Evolutionary conservation across 495 filamentous ascomycete species (phyloP).

Genomic region (Lasiosphaeris hirsuta): DNA sequence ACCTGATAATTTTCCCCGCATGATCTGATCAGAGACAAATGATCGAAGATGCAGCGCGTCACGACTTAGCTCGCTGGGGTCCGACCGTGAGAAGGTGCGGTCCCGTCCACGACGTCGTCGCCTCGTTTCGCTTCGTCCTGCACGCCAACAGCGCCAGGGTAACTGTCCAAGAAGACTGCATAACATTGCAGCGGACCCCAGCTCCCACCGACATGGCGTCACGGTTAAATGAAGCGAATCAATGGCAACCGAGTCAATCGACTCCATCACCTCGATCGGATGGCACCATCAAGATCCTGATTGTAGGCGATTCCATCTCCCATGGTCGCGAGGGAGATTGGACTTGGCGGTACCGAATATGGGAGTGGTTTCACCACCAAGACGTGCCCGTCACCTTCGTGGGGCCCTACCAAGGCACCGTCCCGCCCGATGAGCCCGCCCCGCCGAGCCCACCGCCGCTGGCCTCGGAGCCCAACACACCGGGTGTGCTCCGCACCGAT

Average conservation of each 20-base stretch:
- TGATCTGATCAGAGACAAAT: too few relatives aligned
- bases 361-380: slow-evolving; percentile 29
- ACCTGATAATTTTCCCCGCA: too few relatives aligned
- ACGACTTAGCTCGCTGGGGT: too few relatives aligned
- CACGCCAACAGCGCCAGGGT: too few relatives aligned
- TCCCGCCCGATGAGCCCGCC: slow-evolving; percentile 14
- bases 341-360: slow-evolving; percentile 39
- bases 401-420: slow-evolving; percentile 35
- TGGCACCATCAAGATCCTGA: slow-evolving; percentile 24
- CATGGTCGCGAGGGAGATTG: slow-evolving; percentile 38
- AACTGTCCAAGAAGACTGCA: too few relatives aligned
- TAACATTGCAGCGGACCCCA: too few relatives aligned
- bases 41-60: too few relatives aligned
- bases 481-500: slow-evolving; percentile 3
- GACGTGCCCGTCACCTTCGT: slow-evolving; percentile 26
- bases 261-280: not conserved
- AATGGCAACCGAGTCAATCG: not conserved
- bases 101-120: too few relatives aligned
- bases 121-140: too few relatives aligned
- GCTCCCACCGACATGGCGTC: not conserved
- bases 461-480: slow-evolving; percentile 9
- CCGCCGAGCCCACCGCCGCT: slow-evolving; percentile 21
- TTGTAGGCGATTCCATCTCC: slow-evolving; percentile 38
- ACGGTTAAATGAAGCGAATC: not conserved
- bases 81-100: too few relatives aligned